Evolutionary conservation across 2,329 filamentous ascomycete genomes (phyloP).

Genomic region (Aspergillus latus): DNA sequence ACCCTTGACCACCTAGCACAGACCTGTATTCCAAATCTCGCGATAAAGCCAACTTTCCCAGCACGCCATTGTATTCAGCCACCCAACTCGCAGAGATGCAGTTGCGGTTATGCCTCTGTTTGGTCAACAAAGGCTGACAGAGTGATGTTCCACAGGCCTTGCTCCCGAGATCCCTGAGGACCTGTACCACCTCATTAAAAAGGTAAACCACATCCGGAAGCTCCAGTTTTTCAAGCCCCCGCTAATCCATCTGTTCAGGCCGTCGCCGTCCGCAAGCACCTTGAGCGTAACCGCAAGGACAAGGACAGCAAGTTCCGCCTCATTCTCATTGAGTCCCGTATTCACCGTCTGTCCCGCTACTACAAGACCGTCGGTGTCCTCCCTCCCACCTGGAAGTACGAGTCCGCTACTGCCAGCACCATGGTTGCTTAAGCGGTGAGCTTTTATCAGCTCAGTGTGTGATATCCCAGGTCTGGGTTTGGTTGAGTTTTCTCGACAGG

Average conservation of each 20-base stretch:
- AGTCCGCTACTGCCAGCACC: slow-evolving; percentile 93
- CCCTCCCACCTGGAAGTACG: slow-evolving; percentile 97
- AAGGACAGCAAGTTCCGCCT: slow-evolving; percentile 99
- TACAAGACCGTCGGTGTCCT: slow-evolving; percentile 92
- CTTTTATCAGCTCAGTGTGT: background rate
- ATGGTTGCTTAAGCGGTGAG: slow-evolving; percentile 71
- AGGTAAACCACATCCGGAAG: slow-evolving; percentile 60
- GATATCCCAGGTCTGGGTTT: background rate
- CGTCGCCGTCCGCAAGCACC: slow-evolving; percentile 98
- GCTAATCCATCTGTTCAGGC: slow-evolving; percentile 56
- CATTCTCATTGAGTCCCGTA: slow-evolving; percentile 99
- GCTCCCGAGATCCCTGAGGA: slow-evolving; percentile 99
- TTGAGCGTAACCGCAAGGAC: slow-evolving; percentile 99
- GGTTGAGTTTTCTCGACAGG: background rate
- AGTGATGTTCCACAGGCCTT: slow-evolving; percentile 88
- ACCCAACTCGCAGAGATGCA: slow-evolving; percentile 10
- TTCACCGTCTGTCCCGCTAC: slow-evolving; percentile 99
- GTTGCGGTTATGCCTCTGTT: slow-evolving; percentile 69
- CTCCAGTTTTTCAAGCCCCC: background rate
- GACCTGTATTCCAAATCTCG: background rate
- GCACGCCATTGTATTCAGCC: background rate
- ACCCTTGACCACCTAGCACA: background rate
- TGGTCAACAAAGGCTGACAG: slow-evolving; percentile 80
- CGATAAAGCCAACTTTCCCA: background rate
- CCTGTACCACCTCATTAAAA: slow-evolving; percentile 99